Evolutionary conservation across 2,329 filamentous ascomycete genomes (phyloP).

Genomic region (Alternaria dauci): DNA sequence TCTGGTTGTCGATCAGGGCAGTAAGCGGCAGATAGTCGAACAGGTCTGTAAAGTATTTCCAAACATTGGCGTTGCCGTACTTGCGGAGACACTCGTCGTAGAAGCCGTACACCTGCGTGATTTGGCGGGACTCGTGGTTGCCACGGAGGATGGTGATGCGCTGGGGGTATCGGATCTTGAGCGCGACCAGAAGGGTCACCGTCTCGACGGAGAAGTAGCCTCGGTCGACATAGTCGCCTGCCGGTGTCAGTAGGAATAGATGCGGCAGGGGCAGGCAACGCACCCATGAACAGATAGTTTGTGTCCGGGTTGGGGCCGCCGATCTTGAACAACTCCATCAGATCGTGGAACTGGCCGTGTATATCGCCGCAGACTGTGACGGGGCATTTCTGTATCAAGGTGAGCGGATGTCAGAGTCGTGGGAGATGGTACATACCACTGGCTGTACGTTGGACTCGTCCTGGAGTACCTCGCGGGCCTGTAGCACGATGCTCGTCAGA

Average conservation of each 20-base stretch:
- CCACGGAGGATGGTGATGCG: slow-evolving; percentile 98
- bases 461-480: slow-evolving; percentile 96
- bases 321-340: slow-evolving; percentile 99
- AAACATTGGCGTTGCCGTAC: slow-evolving; percentile 79
- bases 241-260: slow-evolving; percentile 25
- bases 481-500: slow-evolving; percentile 26
- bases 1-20: slow-evolving; percentile 76
- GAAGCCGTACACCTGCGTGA: slow-evolving; percentile 81
- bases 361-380: slow-evolving; percentile 99
- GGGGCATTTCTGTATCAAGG: slow-evolving; percentile 77
- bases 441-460: slow-evolving; percentile 99
- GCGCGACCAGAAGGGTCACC: slow-evolving; percentile 91
- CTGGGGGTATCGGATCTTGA: slow-evolving; percentile 97
- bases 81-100: slow-evolving; percentile 81
- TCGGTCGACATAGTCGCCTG: slow-evolving; percentile 97
- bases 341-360: slow-evolving; percentile 97
- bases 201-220: slow-evolving; percentile 99
- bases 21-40: slow-evolving; percentile 80
- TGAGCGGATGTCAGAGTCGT: slow-evolving; percentile 24
- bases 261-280: slow-evolving; percentile 5
- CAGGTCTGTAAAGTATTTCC: slow-evolving; percentile 81
- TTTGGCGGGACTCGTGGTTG: slow-evolving; percentile 81
- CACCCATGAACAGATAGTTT: slow-evolving; percentile 99
- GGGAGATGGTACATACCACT: slow-evolving; percentile 72
- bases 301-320: slow-evolving; percentile 97